Conservation (phyloP, 2,329 filamentous ascomycete genomes). For the Mycosphaerella arachidis region DNA sequence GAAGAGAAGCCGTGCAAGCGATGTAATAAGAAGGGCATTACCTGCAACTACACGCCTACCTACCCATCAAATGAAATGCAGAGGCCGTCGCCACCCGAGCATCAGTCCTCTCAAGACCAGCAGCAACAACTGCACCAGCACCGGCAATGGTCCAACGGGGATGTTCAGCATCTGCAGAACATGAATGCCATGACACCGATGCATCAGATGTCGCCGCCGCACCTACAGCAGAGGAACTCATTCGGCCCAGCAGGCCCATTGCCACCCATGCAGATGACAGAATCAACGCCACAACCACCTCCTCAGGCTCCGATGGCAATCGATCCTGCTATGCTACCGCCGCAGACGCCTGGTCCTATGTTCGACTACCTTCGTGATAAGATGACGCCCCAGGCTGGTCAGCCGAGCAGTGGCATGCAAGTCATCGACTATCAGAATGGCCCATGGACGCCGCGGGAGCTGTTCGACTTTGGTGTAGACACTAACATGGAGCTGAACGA, state of each 20-base stretch:
- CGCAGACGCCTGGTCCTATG: constrained; percentile 26
- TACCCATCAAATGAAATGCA: constrained; percentile 21
- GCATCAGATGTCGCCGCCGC: constrained; percentile 23
- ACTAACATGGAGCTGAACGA: constrained; percentile 44
- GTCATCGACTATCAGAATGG: constrained; percentile 32
- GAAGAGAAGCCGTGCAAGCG: constrained; percentile 52
- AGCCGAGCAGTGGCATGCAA: constrained; percentile 23
- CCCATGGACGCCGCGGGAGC: constrained; percentile 41
- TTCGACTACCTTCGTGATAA: constrained; percentile 34
- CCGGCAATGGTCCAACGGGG: constrained; percentile 14
- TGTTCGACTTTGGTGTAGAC: constrained; percentile 44
- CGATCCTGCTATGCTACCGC: constrained; percentile 28
- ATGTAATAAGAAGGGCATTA: constrained; percentile 47
- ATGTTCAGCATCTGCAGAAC: constrained; percentile 14
- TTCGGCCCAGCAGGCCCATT: constrained; percentile 15
- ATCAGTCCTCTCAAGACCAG: constrained; percentile 8
- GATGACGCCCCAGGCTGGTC: constrained; percentile 25
- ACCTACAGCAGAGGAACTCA: constrained; percentile 21
- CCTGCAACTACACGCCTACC: constrained; percentile 36
- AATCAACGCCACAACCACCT: constrained; percentile 13
- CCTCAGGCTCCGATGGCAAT: constrained; percentile 23
- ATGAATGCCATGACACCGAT: constrained; percentile 20
- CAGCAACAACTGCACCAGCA: constrained; percentile 20
- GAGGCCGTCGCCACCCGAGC: constrained; percentile 17
- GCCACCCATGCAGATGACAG: constrained; percentile 23